A percentile compares a stretch with the other conserved stretches of the same genome.
These are phyloP conservation scores for Aspergillus sp. DNA, from an alignment of 2,329 filamentous ascomycete species.

Conservation along the genomic window DNA sequence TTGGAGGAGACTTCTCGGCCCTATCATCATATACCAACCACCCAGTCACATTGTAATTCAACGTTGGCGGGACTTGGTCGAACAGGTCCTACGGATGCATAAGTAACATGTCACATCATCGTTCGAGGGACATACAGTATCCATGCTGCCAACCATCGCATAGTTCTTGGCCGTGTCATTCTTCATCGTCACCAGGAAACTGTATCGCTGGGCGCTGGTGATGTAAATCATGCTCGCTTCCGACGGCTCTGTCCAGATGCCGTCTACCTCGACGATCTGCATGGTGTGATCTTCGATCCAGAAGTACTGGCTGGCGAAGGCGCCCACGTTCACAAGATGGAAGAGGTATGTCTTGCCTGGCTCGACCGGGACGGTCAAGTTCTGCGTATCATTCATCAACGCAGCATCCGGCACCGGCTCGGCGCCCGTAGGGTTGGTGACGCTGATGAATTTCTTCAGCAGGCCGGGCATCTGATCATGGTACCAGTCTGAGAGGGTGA, in stretches of 20 bases:
- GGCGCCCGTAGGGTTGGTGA: conserved; percentile 57
- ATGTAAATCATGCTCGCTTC: conserved; percentile 66
- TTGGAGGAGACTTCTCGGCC: conserved; percentile 26
- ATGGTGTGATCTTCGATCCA: conserved; percentile 57
- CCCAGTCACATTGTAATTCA: conserved; percentile 45
- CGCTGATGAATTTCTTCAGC: conserved; percentile 4
- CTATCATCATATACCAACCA: conserved; percentile 67
- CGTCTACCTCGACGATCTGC: conserved; percentile 71
- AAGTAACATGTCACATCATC: neutral
- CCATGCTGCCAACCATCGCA: conserved; percentile 52
- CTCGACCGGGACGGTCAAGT: conserved; percentile 57
- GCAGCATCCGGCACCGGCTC: conserved; percentile 67
- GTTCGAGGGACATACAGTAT: conserved; percentile 16
- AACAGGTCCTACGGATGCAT: conserved; percentile 10
- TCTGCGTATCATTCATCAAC: conserved; percentile 66
- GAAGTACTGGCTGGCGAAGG: conserved; percentile 59
- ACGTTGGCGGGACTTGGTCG: conserved; percentile 33
- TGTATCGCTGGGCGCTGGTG: conserved; percentile 64
- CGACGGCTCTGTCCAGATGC: conserved; percentile 63
- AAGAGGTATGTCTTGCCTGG: conserved; percentile 72
- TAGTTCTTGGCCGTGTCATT: conserved; percentile 64
- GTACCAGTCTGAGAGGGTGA: conserved; percentile 5
- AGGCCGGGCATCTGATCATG: conserved; percentile 1
- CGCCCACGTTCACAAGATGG: conserved; percentile 71
- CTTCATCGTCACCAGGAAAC: conserved; percentile 58